These are phyloP conservation scores for Leccinellum albellum DNA, from an alignment of 768 basidiomycete genomes.

Conservation along the genomic window DNA sequence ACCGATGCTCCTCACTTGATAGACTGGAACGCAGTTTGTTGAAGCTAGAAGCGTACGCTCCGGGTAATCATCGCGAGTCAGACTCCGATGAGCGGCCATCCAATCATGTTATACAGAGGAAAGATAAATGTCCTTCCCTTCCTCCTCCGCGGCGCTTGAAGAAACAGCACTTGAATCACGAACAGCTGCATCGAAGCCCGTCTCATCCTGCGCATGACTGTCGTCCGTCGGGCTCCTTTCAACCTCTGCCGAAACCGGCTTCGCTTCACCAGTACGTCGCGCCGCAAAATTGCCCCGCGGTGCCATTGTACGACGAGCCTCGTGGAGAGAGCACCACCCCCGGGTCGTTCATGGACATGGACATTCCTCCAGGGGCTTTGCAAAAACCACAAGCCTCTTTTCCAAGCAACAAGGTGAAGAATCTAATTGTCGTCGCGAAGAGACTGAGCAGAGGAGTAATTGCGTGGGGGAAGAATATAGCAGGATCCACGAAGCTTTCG, in stretches of 20 bases:
- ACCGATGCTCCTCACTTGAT: conserved; percentile 30
- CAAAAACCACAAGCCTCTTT: conserved; percentile 13
- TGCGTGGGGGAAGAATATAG: conserved; percentile 28
- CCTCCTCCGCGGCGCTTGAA: conserved; percentile 14
- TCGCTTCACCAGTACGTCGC: background rate
- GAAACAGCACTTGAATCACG: conserved; percentile 10
- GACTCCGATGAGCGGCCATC: conserved; percentile 11
- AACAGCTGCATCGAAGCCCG: background rate
- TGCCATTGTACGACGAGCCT: background rate
- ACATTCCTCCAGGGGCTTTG: conserved; percentile 15
- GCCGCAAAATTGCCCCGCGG: background rate
- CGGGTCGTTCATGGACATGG: conserved; percentile 34
- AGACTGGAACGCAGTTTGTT: conserved; percentile 33
- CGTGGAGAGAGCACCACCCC: conserved; percentile 5
- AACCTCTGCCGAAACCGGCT: conserved; percentile 4
- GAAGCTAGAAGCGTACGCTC: conserved; percentile 31
- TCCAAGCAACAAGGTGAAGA: conserved; percentile 15
- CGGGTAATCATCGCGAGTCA: conserved; percentile 23
- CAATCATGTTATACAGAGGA: background rate
- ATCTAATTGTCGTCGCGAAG: conserved; percentile 19
- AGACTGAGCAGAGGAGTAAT: conserved; percentile 28
- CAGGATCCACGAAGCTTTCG: conserved; percentile 13
- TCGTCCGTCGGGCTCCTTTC: conserved; percentile 6
- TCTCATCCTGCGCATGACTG: background rate
- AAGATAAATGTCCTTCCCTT: conserved; percentile 20